These are phyloP conservation scores for Coemansia interrupta DNA, from an alignment of 192 early-diverging fungal genomes.

Conservation along the genomic window DNA sequence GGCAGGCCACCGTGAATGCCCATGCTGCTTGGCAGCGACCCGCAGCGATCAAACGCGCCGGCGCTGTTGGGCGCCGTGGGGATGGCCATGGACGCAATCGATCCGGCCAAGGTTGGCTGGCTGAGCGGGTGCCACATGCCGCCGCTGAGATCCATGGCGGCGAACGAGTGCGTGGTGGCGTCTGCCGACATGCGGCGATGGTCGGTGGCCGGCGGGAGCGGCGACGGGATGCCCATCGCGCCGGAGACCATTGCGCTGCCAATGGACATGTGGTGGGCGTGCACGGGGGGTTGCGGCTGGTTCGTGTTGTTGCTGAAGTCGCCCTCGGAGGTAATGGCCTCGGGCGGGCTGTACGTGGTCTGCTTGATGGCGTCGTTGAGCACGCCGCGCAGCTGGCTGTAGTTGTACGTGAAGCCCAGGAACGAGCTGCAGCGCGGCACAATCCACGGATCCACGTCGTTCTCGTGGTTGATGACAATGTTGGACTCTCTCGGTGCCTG, in stretches of 20 bases:
- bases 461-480: conserved; percentile 28
- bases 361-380: conserved; percentile 49
- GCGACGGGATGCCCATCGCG: background rate
- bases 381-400: conserved; percentile 37
- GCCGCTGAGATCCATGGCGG: conserved; percentile 18
- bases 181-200: conserved; percentile 15
- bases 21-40: background rate
- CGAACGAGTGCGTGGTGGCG: conserved; percentile 1
- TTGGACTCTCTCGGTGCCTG: background rate
- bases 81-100: background rate
- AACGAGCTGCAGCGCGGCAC: conserved; percentile 51
- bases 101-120: background rate
- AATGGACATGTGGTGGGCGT: conserved; percentile 1
- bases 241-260: background rate
- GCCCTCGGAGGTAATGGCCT: conserved; percentile 13
- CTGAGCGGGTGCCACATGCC: conserved; percentile 12
- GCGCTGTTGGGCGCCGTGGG: background rate
- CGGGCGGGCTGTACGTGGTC: conserved; percentile 51
- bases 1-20: background rate
- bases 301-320: background rate
- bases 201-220: conserved; percentile 2
- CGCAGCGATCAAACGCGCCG: background rate
- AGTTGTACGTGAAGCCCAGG: conserved; percentile 48
- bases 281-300: background rate
- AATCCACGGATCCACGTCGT: conserved; percentile 49